Base-by-base conservation (phyloP, 768 basidiomycete genomes). In the Boletus vermiculosoides region DNA sequence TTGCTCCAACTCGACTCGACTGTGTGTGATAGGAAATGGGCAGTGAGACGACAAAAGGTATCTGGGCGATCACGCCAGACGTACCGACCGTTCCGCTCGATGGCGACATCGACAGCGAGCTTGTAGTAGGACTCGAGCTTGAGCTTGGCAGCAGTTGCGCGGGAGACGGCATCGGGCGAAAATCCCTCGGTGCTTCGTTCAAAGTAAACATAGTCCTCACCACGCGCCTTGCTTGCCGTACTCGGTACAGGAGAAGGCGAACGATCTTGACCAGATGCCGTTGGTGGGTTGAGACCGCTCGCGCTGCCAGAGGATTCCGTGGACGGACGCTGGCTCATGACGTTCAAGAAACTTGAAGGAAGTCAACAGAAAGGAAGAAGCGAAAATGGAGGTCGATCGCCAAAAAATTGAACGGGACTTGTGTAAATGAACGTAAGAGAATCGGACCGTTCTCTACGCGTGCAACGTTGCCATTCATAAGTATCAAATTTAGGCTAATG, bases 101-200 rank as follows among this genome's bases (percentile, higher is more conserved):
- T 96, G 47, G 96, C 96, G 60, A 92, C 83, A 71, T 98, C 94
- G 34, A 99, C 96, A 5, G 95, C 94, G 56, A 98, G 90, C 74
- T 98, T 98, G 81, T 99, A 99, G 78, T 88, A 98, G 45, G 95
- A 91, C 74, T 96, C 95, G 54, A 99, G 86, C 74, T 97, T 97
- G 72, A 98, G 84, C 71, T 97, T 97, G 20, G 95, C 94, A 25
- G 90, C 91, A 47, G 93, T 96, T 9, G 92, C 88, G 49, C 90
- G 90, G 56, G 94, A 92, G 51, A 93, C 81, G 20, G 92, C 89
- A 68, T 91, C 87, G 61, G 93, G 84, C 18, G 88, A 88, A 78
- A 96, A 95, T 55, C 83, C 84, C 41, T 80, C 76, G 1, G 90
- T 89, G 50, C 87, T 86, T 59, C 96, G 83, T 72, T 97, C 90